A percentile compares a stretch with the other conserved stretches of the same genome.
These are phyloP conservation scores for Cutaneotrichosporon mucoides DNA, from an alignment of 1,284 basidiomycete species.

Conservation along the genomic window DNA sequence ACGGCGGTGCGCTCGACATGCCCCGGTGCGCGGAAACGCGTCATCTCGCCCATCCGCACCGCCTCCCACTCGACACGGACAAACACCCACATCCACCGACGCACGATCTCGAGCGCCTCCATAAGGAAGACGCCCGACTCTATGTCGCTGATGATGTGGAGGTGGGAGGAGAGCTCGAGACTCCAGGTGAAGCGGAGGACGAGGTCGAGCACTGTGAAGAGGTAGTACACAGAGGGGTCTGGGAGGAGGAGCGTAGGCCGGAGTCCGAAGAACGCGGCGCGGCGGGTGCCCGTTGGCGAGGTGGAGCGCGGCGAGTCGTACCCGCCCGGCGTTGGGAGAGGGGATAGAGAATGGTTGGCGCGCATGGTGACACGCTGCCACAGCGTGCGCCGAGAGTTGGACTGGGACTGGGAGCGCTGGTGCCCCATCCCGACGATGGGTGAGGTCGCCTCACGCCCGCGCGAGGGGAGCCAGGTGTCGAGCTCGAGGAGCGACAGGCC, in stretches of 20 bases:
- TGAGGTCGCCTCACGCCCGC: background rate
- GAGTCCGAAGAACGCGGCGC: constrained; percentile 59
- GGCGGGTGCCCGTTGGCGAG: constrained; percentile 25
- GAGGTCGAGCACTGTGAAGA: constrained; percentile 78
- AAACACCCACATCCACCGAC: constrained; percentile 96
- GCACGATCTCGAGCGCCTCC: constrained; percentile 81
- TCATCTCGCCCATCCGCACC: constrained; percentile 56
- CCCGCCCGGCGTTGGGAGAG: constrained; percentile 10
- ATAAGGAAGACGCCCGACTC: constrained; percentile 82
- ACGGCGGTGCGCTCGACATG: constrained; percentile 13
- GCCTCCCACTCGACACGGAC: constrained; percentile 93
- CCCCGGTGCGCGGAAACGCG: constrained; percentile 19
- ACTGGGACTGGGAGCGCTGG: background rate
- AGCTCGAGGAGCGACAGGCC: constrained; percentile 72
- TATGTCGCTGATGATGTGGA: constrained; percentile 76
- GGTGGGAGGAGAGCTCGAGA: constrained; percentile 81
- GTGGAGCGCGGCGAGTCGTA: background rate
- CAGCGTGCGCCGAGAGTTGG: background rate
- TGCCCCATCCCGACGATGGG: background rate
- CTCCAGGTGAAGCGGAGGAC: constrained; percentile 92
- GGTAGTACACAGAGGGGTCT: constrained; percentile 72
- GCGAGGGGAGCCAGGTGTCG: constrained; percentile 39
- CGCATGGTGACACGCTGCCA: background rate
- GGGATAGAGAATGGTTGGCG: constrained; percentile 4
- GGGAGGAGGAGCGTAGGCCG: constrained; percentile 70